Base-by-base conservation (phyloP, 371 early-diverging fungal species). In the Rhizopus stolonifer region DNA sequence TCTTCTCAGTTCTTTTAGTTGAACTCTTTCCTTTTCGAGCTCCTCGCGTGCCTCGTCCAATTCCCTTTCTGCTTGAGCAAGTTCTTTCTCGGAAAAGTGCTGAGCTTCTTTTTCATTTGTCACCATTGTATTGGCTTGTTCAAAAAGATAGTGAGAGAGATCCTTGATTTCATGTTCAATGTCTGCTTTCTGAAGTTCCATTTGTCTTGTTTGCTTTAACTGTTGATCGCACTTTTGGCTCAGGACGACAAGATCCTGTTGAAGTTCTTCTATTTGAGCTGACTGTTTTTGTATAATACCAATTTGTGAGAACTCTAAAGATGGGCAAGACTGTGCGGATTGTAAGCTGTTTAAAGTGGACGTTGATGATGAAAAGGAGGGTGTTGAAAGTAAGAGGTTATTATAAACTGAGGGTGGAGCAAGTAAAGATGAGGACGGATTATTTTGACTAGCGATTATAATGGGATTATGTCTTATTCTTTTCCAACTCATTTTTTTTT, bases 81-180 rank as follows among this genome's bases (percentile, higher is more conserved):
- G 21, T n/a, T 38, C 43, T 15, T 48, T 38, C 29, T 67, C 63
- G 1, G 59, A 48, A 22, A 25, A 19, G 13, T 44, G 32, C 3
- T 56, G 39, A 2, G 52, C 59, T 29, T 39, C 46, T 24, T 47
- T 67, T 26, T 68, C 61, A 9, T 49, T 39, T 3, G 69, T 39
- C 14, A 68, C 69, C 69, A 68, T 68, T 21, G 54, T 43, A 18
- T 68, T 68, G 9, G 69, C 69, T 19, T 68, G 58, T 19, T 68
- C 65, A 47, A 68, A 68, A n/a, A 68, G 34, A 1, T 43, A 10
- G 1, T 24, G 39, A 2, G 69, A 64, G 4, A 68, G 32, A 22
- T 68, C 69, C 22, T 68, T 64, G 6, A 68, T 36, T 38, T 68
- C 69, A 6, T 51, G 42, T 25, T 68, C 65, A 2, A 59, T 42